Conservation (phyloP, 495 filamentous ascomycete genomes). For the Apiosordaria backusii region DNA sequence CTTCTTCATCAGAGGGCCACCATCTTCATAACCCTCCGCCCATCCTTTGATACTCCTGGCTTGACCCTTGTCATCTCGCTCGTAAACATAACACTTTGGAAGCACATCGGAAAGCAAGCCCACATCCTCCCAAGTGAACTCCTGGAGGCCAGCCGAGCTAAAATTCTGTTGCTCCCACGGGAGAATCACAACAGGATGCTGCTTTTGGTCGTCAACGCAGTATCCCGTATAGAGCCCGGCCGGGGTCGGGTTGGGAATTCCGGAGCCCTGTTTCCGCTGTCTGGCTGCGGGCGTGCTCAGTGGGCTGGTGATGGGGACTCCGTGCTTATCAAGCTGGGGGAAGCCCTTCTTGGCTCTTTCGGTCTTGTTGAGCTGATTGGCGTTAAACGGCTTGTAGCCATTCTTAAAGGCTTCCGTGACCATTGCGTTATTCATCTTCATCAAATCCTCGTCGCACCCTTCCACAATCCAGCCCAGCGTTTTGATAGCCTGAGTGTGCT, state of each 20-base stretch:
- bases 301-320: neutral
- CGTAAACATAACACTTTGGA: conserved; percentile 39
- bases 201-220: conserved; percentile 27
- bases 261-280: conserved; percentile 9
- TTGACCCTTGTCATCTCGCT: neutral
- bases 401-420: conserved; percentile 27
- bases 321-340: conserved; percentile 11
- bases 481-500: conserved; percentile 29
- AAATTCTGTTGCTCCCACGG: conserved; percentile 34
- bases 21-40: conserved; percentile 39
- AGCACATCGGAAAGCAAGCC: conserved; percentile 33
- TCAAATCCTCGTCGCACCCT: conserved; percentile 30
- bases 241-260: conserved; percentile 18
- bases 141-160: conserved; percentile 27
- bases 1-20: conserved; percentile 29
- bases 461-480: conserved; percentile 37
- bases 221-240: conserved; percentile 36
- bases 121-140: conserved; percentile 29
- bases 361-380: conserved; percentile 26
- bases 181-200: conserved; percentile 41
- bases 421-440: conserved; percentile 33
- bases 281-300: conserved; percentile 6
- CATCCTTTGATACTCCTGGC: conserved; percentile 35
- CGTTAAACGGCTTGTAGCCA: conserved; percentile 34
- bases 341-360: conserved; percentile 17